phyloP scores from a whole-genome alignment of 371 early-diverging fungal genomes.

The Nematocida ironsii region DNA sequence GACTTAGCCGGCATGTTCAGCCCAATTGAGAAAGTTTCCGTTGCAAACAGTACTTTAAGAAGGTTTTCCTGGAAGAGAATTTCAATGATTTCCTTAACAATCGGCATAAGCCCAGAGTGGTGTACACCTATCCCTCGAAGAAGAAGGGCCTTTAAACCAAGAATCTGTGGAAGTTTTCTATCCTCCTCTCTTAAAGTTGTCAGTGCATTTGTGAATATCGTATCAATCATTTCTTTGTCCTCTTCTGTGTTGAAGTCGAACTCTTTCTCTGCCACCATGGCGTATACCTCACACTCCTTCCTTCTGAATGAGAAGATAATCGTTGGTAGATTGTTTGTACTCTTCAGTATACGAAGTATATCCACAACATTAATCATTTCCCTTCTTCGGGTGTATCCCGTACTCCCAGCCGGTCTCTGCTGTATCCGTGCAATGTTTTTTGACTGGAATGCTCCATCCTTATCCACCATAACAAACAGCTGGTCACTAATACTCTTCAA shows the following conservation, averaged over 20 bases:
- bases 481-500: conserved; percentile 76
- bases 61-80: conserved; percentile 96
- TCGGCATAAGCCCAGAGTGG: conserved; percentile 95
- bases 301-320: conserved; percentile 96
- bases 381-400: conserved; percentile 71
- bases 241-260: conserved; percentile 83
- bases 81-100: conserved; percentile 97
- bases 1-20: conserved; percentile 99
- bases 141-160: conserved; percentile 84
- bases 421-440: conserved; percentile 82
- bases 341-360: conserved; percentile 51
- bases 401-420: conserved; percentile 68
- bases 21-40: conserved; percentile 99
- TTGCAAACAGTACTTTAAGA: conserved; percentile 96
- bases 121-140: conserved; percentile 96
- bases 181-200: conserved; percentile 83
- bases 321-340: conserved; percentile 74
- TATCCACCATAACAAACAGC: conserved; percentile 85
- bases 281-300: conserved; percentile 88
- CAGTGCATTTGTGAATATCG: conserved; percentile 88
- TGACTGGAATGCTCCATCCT: conserved; percentile 77
- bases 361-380: conserved; percentile 60
- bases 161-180: conserved; percentile 84
- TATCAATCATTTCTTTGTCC: conserved; percentile 81
- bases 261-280: conserved; percentile 76